These are phyloP conservation scores for Cladophialophora yegresii DNA, from an alignment of 2,329 filamentous ascomycete genomes.

Conservation along the genomic window DNA sequence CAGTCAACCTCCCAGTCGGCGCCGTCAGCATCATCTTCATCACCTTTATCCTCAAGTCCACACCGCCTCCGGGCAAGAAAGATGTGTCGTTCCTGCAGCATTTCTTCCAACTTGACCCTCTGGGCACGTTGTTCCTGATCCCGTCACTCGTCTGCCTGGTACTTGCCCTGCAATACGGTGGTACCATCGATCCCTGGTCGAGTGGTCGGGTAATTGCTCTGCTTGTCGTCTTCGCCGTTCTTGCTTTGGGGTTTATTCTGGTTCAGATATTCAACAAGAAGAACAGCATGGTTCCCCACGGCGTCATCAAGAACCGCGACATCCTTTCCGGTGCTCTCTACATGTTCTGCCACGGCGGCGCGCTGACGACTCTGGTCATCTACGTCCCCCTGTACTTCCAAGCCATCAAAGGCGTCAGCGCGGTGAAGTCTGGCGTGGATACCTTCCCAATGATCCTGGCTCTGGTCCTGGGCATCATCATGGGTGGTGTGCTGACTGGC, in stretches of 20 bases:
- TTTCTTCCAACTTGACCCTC: slow-evolving; percentile 37
- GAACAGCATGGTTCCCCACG: background rate
- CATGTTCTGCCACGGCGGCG: background rate
- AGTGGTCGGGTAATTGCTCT: slow-evolving; percentile 50
- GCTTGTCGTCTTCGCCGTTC: slow-evolving; percentile 49
- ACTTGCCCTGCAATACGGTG: slow-evolving; percentile 47
- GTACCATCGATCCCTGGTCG: slow-evolving; percentile 48
- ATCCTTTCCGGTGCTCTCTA: background rate
- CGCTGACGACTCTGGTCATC: background rate
- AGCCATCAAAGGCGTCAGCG: slow-evolving; percentile 43
- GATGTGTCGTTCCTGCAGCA: slow-evolving; percentile 8
- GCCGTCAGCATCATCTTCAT: slow-evolving; percentile 35
- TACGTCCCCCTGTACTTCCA: slow-evolving; percentile 51
- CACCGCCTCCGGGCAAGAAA: slow-evolving; percentile 36
- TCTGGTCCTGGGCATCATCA: slow-evolving; percentile 24
- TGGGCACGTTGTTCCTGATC: slow-evolving; percentile 44
- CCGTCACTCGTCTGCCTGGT: slow-evolving; percentile 42
- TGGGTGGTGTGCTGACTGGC: slow-evolving; percentile 19
- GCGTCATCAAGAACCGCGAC: background rate
- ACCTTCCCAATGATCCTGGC: slow-evolving; percentile 26
- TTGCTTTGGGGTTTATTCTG: slow-evolving; percentile 49
- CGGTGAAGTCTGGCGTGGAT: slow-evolving; percentile 29
- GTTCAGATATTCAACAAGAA: slow-evolving; percentile 42
- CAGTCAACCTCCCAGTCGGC: slow-evolving; percentile 42
- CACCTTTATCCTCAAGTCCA: slow-evolving; percentile 19